Evolutionary conservation across 345 rosid species (phyloP).

Genomic region (Cochlearia excelsa): DNA sequence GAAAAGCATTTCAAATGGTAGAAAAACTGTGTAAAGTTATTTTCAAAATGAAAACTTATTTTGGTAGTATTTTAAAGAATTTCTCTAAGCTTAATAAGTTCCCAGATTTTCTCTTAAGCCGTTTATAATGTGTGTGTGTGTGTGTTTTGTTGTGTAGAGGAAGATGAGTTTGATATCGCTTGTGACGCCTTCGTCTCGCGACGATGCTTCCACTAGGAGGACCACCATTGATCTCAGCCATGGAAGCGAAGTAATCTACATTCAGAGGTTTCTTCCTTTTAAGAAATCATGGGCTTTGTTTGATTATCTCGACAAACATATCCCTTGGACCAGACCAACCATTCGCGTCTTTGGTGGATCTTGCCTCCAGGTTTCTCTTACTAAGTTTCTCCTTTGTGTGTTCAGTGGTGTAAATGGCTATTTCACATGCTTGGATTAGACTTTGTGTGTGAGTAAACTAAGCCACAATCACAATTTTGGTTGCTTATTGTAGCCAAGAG

Average conservation of each 20-base stretch:
- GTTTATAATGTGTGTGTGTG: too few species aligned
- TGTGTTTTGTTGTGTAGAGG: constrained; percentile 16
- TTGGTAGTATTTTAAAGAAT: too few species aligned
- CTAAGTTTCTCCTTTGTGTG: neutral
- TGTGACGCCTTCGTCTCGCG: neutral
- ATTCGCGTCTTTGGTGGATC: constrained; percentile 66
- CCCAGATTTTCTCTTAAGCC: too few species aligned
- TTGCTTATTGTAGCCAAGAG: constrained; percentile 59
- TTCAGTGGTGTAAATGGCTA: too few species aligned
- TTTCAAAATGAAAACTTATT: too few species aligned
- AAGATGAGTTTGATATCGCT: constrained; percentile 40
- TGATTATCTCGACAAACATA: constrained; percentile 59
- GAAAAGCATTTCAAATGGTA: too few species aligned
- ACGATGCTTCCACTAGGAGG: constrained; percentile 24
- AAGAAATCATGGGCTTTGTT: constrained; percentile 66
- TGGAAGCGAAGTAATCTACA: constrained; percentile 61
- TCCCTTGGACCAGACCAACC: constrained; percentile 88
- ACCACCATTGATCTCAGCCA: constrained; percentile 52
- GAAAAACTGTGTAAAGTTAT: too few species aligned
- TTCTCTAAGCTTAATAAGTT: too few species aligned
- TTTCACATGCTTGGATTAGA: neutral
- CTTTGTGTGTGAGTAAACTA: too few species aligned
- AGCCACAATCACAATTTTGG: too few species aligned
- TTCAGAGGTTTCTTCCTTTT: constrained; percentile 49
- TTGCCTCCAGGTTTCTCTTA: constrained; percentile 57